Evolutionary conservation across 1,284 basidiomycete genomes (phyloP).

Genomic region (Xerocomus minutiporus): DNA sequence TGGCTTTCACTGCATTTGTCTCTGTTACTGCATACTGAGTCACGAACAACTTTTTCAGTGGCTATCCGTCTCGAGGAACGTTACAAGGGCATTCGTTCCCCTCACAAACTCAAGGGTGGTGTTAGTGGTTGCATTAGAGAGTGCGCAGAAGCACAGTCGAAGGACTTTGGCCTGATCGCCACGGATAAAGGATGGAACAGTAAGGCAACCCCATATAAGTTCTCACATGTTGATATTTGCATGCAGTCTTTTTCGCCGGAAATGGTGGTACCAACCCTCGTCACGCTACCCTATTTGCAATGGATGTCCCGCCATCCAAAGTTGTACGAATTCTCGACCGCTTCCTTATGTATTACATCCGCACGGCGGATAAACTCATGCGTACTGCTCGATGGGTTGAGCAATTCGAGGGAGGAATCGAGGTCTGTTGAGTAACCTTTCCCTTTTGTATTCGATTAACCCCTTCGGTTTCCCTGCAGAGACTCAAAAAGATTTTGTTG

Average conservation of each 20-base stretch:
- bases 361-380: constrained; percentile 64
- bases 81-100: constrained; percentile 67
- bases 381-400: constrained; percentile 80
- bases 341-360: constrained; percentile 71
- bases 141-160: constrained; percentile 73
- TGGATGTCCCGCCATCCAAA: constrained; percentile 57
- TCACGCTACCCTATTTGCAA: constrained; percentile 48
- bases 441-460: background rate
- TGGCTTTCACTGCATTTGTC: background rate
- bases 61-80: constrained; percentile 71
- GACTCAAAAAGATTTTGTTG: constrained; percentile 61
- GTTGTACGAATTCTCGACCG: constrained; percentile 66
- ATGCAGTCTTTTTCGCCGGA: constrained; percentile 63
- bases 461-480: constrained; percentile 30
- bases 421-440: constrained; percentile 35
- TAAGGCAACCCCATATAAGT: constrained; percentile 26
- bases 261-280: constrained; percentile 71
- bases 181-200: constrained; percentile 76
- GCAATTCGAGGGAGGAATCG: constrained; percentile 63
- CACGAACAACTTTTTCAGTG: constrained; percentile 27
- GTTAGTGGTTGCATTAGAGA: constrained; percentile 73
- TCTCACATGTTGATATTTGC: constrained; percentile 1
- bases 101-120: constrained; percentile 80
- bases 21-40: constrained; percentile 4
- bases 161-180: constrained; percentile 77